These are phyloP conservation scores for Cladosporium sp. DNA, from an alignment of 2,329 filamentous ascomycete genomes.

Conservation along the genomic window DNA sequence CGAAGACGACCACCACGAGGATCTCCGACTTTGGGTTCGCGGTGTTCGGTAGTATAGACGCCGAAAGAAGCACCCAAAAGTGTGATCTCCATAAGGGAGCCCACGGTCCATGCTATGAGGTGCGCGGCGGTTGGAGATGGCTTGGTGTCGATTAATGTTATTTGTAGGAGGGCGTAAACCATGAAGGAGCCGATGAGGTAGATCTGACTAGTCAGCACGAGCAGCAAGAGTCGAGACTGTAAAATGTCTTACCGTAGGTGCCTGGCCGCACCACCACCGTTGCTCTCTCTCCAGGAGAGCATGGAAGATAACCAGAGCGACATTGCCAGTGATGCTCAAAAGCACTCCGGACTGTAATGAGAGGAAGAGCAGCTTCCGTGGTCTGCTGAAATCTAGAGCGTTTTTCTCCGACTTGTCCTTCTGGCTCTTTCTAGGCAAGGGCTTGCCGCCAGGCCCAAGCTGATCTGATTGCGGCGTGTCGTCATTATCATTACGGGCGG, in stretches of 20 bases:
- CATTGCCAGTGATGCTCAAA: conserved; percentile 74
- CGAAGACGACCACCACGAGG: conserved; percentile 38
- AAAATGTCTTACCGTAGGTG: conserved; percentile 65
- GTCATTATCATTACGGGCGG: conserved; percentile 50
- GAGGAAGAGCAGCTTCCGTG: conserved; percentile 71
- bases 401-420: conserved; percentile 46
- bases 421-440: conserved; percentile 68
- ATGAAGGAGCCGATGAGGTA: conserved; percentile 84
- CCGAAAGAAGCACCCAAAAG: conserved; percentile 70
- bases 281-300: conserved; percentile 66
- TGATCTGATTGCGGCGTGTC: conserved; percentile 45
- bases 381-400: conserved; percentile 63
- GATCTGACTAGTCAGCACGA: conserved; percentile 59
- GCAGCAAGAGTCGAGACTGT: background rate
- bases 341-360: conserved; percentile 72
- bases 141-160: conserved; percentile 81
- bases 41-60: conserved; percentile 68
- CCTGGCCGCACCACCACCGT: conserved; percentile 81
- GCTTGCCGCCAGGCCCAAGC: conserved; percentile 85
- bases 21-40: conserved; percentile 59
- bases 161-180: conserved; percentile 80
- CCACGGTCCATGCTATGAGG: conserved; percentile 75
- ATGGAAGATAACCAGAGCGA: conserved; percentile 71
- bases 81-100: conserved; percentile 70
- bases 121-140: conserved; percentile 80